Base-by-base conservation (phyloP, 352 stramenopile genomes). In the Phytophthora syringae region DNA sequence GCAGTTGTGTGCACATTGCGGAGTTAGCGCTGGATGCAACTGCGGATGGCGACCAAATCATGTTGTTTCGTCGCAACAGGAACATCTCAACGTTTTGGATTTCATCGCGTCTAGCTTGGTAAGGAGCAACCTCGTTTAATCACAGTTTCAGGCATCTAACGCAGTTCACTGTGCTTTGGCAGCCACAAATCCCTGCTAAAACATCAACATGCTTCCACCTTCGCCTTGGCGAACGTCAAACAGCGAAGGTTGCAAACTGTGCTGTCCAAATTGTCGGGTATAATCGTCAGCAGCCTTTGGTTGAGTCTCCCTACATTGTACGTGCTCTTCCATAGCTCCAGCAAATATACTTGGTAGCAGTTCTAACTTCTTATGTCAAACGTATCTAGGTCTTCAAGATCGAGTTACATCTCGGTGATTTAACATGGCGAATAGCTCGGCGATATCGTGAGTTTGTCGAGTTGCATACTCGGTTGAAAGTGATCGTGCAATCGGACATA, bases 391-490 rank as follows among this genome's bases (percentile, higher is more conserved):
- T 80, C 1, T 91, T 84, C 44, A 69, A 63, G 11, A 59, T 89
- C 22, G 59, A 82, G 15, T 57, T 89, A 3, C 48, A 48, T 6
- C 64, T 86, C 15, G 65, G 67, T 12, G 53, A 76, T 16, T 51
- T 86, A 36, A 65, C 56, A 16, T 90, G 82, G 82, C 52, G 63
- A 28, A 79, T 89, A 24, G 37, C 70, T 5, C 60, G 75, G 27
- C 69, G 82, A 20, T 89, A 79, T 58, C 66, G 76, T 10, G 74
- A 82, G 10, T 89, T 89, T 67, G 66, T 52, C 5, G 44, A 55
- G 20, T 71, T 90, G 0, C 77, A 88, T 25, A 22, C 30, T 5
- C 59, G 64, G 1, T 51, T 86, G 18, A 40, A 25, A 27, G 43
- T 51, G 9, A 4, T 74, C 13, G 18, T 62, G 4, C 22, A 60